Conservation (phyloP, 169 alveolate species). For the Neospora caninum region DNA sequence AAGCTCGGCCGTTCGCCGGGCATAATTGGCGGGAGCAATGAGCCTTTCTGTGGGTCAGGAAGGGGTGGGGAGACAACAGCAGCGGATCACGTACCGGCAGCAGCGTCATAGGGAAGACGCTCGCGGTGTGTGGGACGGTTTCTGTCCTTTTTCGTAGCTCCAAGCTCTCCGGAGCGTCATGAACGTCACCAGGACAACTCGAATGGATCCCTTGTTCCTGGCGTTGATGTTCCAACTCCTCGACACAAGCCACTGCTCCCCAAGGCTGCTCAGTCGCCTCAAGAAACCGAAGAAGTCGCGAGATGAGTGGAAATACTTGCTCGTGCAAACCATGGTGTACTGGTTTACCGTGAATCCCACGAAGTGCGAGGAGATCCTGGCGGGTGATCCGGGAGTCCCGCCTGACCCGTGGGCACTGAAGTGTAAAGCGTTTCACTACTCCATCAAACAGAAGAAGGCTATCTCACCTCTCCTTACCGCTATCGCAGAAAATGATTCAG, state of each 20-base stretch:
- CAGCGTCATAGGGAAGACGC: too few species aligned
- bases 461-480: neutral
- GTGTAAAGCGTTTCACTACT: neutral
- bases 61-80: too few species aligned
- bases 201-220: neutral
- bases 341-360: slow-evolving; percentile 19
- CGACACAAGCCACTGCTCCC: neutral
- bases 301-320: neutral
- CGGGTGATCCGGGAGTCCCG: neutral
- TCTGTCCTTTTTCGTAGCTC: neutral
- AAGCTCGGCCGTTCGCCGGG: too few species aligned
- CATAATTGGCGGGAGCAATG: too few species aligned
- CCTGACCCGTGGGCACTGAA: neutral
- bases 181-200: neutral
- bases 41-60: too few species aligned
- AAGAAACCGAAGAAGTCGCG: neutral
- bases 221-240: neutral
- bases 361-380: neutral
- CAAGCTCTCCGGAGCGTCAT: neutral
- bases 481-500: neutral
- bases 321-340: neutral
- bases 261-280: neutral
- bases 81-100: too few species aligned
- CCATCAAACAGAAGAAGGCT: neutral
- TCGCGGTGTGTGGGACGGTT: neutral